Evolutionary conservation across 495 filamentous ascomycete genomes (phyloP).

Genomic region (Echria macrotheca): DNA sequence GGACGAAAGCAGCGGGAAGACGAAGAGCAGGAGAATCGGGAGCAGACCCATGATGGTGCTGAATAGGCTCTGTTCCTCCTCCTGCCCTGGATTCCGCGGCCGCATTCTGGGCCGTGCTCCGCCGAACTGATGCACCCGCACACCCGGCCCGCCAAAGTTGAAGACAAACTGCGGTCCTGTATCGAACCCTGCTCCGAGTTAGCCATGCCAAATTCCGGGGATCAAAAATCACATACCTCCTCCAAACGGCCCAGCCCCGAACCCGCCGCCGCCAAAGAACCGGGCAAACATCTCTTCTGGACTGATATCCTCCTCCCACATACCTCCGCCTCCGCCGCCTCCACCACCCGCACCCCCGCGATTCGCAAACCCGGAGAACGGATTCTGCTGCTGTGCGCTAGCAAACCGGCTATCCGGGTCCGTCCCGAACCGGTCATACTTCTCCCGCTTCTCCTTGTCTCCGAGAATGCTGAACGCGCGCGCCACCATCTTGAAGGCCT

Average conservation of each 20-base stretch:
- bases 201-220: too few relatives aligned
- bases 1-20: conserved; percentile 79
- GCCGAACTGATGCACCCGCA: conserved; percentile 84
- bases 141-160: conserved; percentile 77
- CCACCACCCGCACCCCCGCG: conserved; percentile 37
- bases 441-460: conserved; percentile 84
- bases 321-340: conserved; percentile 47
- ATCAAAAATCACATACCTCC: conserved; percentile 24
- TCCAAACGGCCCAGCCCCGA: conserved; percentile 52
- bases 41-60: conserved; percentile 61
- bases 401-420: conserved; percentile 86
- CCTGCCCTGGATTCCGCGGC: conserved; percentile 61
- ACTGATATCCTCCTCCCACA: conserved; percentile 87
- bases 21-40: conserved; percentile 80
- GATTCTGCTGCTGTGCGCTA: conserved; percentile 51
- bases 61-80: conserved; percentile 42
- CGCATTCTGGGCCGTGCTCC: conserved; percentile 61
- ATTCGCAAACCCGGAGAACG: conserved; percentile 68
- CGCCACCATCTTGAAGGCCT: conserved; percentile 97
- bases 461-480: conserved; percentile 90
- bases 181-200: conserved; percentile 54
- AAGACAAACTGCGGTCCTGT: conserved; percentile 83
- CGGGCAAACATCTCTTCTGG: conserved; percentile 94
- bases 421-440: conserved; percentile 80
- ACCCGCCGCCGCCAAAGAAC: conserved; percentile 74